Evolutionary conservation across 352 stramenopile genomes (phyloP).

Genomic region (Globisporangium abappressorium): DNA sequence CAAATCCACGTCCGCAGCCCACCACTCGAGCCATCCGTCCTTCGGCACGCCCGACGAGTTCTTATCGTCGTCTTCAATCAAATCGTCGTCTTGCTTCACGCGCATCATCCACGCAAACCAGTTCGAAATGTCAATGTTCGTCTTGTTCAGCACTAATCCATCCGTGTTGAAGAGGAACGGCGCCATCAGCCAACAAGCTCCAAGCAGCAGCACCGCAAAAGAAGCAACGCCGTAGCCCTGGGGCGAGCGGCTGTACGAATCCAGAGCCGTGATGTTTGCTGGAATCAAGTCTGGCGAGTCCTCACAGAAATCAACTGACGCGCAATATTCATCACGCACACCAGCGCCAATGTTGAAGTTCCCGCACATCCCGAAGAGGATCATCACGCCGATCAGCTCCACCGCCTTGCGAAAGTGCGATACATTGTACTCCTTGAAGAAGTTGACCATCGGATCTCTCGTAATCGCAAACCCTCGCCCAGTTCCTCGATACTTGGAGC

Average conservation of each 20-base stretch:
- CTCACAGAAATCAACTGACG: slow-evolving; percentile 36
- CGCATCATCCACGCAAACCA: slow-evolving; percentile 88
- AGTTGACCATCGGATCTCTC: slow-evolving; percentile 83
- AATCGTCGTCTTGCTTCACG: slow-evolving; percentile 40
- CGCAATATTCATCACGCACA: slow-evolving; percentile 45
- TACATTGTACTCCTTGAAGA: slow-evolving; percentile 87
- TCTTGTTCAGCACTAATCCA: slow-evolving; percentile 80
- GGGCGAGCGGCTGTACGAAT: slow-evolving; percentile 47
- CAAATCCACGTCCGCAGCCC: slow-evolving; percentile 63
- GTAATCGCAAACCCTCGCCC: slow-evolving; percentile 87
- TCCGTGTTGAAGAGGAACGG: slow-evolving; percentile 90
- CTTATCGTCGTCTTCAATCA: slow-evolving; percentile 32
- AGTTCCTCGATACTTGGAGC: slow-evolving; percentile 84
- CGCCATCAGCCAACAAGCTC: slow-evolving; percentile 77
- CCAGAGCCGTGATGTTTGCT: slow-evolving; percentile 65
- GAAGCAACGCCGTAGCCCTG: slow-evolving; percentile 81
- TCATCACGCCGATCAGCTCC: slow-evolving; percentile 83
- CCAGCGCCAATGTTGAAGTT: slow-evolving; percentile 69
- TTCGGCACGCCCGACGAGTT: slow-evolving; percentile 43
- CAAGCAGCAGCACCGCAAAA: slow-evolving; percentile 80
- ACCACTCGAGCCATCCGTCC: slow-evolving; percentile 78
- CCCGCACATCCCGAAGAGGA: slow-evolving; percentile 77
- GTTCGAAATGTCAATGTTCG: slow-evolving; percentile 73
- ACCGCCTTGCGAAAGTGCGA: slow-evolving; percentile 88
- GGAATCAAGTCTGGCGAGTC: slow-evolving; percentile 48